Base-by-base conservation (phyloP, 495 filamentous ascomycete genomes). In the Trichoderma parareesei region DNA sequence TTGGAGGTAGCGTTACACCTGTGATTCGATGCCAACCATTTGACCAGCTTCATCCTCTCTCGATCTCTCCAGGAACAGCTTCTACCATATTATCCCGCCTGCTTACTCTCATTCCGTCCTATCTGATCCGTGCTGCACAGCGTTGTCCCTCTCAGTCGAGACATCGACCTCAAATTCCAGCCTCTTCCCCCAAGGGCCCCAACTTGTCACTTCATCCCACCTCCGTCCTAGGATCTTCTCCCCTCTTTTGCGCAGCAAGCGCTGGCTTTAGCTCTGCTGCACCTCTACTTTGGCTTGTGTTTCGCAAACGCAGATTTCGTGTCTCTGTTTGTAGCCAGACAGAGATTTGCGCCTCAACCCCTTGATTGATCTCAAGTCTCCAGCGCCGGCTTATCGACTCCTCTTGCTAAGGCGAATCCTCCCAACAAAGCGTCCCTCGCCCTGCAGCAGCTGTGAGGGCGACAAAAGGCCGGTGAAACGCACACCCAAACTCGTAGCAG, bases 251-350 rank as follows among this genome's bases (percentile, higher is more conserved):
- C 33, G 33, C 53, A 35, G 53, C 53, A 57, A 37, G 27, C 53
- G 53, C 53, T 27, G 53, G 53, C 53, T 11, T 55, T 57, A 37
- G 53, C 53, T 57, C 53, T 57, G 53, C 53, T 57, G 53, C 53
- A 57, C 14, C 20, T 14, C 16, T 11, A 14, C 27, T 57, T 57
- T 57, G 53, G 53, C 37, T 20, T 8, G 53, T 37, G 53, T 57
- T 57, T 37, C 53, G 53, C 53, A 57, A 27, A 57, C 53, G 20
- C 53, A 57, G 53, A 27, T n/a, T n/a, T 27, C 33, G 53, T 57
- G 53, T 57, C 53, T 57, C 53, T 27, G 33, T 33, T 57, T 33
- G 27, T 27, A 27, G 27, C 53, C 20, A 57, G 20, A 57, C 53
- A 14, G 16, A 10, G 37, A 37, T 57, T 37, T 8, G 20, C 46